Conservation (phyloP, 257 asterid genomes). For the Rubia yunnanensis region DNA sequence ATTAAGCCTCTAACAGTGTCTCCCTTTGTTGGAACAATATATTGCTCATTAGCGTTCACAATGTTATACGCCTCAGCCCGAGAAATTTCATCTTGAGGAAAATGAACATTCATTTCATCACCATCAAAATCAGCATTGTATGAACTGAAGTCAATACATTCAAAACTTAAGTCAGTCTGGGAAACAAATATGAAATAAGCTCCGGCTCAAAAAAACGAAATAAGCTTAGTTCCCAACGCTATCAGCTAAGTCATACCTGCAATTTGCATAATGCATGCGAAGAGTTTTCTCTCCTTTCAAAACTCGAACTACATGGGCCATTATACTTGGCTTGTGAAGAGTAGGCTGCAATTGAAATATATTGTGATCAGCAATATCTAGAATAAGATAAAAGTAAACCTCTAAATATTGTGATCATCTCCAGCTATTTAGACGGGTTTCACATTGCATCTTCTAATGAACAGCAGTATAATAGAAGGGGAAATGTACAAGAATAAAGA, state of each 20-base stretch:
- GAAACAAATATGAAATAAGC: constrained; percentile 9
- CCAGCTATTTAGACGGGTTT: background rate
- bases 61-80: constrained; percentile 98
- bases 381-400: background rate
- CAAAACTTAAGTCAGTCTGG: constrained; percentile 22
- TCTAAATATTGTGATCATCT: background rate
- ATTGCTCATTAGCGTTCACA: constrained; percentile 95
- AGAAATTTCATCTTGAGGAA: constrained; percentile 99
- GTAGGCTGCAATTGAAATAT: constrained; percentile 64
- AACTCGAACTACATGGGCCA: constrained; percentile 98
- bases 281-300: constrained; percentile 94
- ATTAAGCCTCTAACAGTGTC: constrained; percentile 97
- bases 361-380: constrained; percentile 4
- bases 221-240: background rate
- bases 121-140: constrained; percentile 99
- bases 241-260: constrained; percentile 58
- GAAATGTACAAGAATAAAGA: background rate
- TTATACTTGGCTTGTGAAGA: constrained; percentile 98
- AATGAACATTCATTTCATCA: constrained; percentile 97
- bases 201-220: constrained; percentile 8
- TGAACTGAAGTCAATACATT: constrained; percentile 46
- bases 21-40: constrained; percentile 95
- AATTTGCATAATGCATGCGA: constrained; percentile 99
- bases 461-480: background rate
- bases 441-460: background rate